phyloP scores from a whole-genome alignment of 495 filamentous ascomycete species.

The Friedmanniomyces simplex region DNA sequence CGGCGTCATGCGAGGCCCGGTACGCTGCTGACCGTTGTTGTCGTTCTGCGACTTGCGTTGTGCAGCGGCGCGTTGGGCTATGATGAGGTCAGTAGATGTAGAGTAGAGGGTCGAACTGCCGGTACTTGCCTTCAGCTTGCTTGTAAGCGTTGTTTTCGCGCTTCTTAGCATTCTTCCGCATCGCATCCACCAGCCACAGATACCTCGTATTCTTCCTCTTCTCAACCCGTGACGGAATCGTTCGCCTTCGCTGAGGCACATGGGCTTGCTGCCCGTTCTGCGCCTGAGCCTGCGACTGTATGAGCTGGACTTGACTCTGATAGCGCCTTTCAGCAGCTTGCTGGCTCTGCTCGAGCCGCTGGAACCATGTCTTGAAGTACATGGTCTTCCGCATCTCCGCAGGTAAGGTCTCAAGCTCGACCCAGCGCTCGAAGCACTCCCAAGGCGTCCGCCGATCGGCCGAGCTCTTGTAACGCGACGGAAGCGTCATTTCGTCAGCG shows the following conservation, averaged over 20 bases:
- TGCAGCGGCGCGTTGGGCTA: constrained; percentile 33
- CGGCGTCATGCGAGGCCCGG: constrained; percentile 53
- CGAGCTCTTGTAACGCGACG: constrained; percentile 66
- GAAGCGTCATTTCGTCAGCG: constrained; percentile 61
- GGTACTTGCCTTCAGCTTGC: constrained; percentile 61
- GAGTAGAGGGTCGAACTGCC: background rate
- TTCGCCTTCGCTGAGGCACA: constrained; percentile 51
- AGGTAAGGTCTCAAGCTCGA: constrained; percentile 76
- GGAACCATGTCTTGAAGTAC: constrained; percentile 79
- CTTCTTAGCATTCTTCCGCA: constrained; percentile 93
- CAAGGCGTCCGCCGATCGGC: constrained; percentile 88
- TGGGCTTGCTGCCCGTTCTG: constrained; percentile 48
- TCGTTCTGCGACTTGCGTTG: constrained; percentile 23
- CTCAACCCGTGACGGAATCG: constrained; percentile 69
- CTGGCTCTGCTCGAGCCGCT: constrained; percentile 69
- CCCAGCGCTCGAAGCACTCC: constrained; percentile 98
- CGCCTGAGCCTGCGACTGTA: constrained; percentile 42
- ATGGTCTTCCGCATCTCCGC: constrained; percentile 85
- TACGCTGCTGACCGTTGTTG: constrained; percentile 28
- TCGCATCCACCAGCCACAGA: constrained; percentile 78
- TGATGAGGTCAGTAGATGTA: constrained; percentile 4
- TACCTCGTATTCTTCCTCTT: constrained; percentile 74
- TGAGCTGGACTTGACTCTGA: constrained; percentile 46
- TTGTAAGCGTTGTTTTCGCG: constrained; percentile 76
- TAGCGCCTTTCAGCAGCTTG: constrained; percentile 48